Conservation (phyloP, 1,139 yeast species). For the Geotrichum phurueaensis region DNA sequence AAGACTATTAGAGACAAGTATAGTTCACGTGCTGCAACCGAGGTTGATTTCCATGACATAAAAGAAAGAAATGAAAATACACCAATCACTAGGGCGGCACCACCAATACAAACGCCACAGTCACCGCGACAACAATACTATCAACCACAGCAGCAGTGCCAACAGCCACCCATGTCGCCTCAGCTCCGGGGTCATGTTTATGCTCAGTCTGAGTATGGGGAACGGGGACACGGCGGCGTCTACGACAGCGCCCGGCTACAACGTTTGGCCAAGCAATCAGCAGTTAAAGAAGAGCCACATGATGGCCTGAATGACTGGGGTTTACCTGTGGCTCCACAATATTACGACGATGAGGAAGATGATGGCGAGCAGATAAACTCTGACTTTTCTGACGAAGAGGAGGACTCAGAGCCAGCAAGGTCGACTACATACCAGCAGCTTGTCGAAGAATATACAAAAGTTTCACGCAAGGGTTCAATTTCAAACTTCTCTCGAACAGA, state of each 20-base stretch:
- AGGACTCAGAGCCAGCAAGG: constrained; percentile 1
- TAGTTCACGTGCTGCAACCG: constrained; percentile 16
- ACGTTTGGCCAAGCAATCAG: background rate
- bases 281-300: constrained; percentile 19
- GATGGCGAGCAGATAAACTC: constrained; percentile 10
- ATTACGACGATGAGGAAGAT: constrained; percentile 15
- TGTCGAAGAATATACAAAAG: background rate
- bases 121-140: background rate
- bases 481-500: background rate
- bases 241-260: background rate
- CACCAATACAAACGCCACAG: background rate
- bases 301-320: constrained; percentile 30
- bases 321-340: constrained; percentile 22
- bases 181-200: constrained; percentile 6
- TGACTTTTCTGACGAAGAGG: constrained; percentile 10
- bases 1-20: constrained; percentile 2
- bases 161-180: background rate
- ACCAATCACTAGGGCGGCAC: background rate
- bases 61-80: background rate
- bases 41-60: constrained; percentile 9
- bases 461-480: background rate
- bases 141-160: background rate
- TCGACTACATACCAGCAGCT: constrained; percentile 14
- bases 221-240: background rate
- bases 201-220: constrained; percentile 15